These are phyloP conservation scores for Acer campestre DNA, from an alignment of 345 rosid genomes.

Conservation along the genomic window DNA sequence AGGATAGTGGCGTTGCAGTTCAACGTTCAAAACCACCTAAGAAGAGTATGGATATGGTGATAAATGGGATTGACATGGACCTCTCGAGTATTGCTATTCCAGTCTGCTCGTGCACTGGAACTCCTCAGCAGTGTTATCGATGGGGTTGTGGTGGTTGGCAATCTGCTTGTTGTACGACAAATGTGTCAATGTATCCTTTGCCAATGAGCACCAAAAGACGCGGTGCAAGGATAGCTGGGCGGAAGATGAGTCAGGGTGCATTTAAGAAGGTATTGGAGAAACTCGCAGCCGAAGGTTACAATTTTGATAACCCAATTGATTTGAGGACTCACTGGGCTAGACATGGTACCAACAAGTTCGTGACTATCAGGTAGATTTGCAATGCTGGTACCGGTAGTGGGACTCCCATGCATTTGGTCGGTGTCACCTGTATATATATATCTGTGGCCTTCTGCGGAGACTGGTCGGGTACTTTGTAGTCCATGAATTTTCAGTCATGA, in stretches of 20 bases:
- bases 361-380: conserved; percentile 86
- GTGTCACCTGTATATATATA: conserved; percentile 43
- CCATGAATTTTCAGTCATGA: conserved; percentile 37
- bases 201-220: conserved; percentile 97
- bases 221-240: conserved; percentile 94
- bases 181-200: conserved; percentile 86
- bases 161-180: conserved; percentile 92
- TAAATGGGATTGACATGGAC: conserved; percentile 88
- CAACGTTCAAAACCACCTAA: conserved; percentile 75
- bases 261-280: conserved; percentile 96
- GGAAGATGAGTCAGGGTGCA: conserved; percentile 99
- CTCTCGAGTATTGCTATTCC: conserved; percentile 85
- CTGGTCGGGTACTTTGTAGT: conserved; percentile 36
- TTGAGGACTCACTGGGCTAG: conserved; percentile 94
- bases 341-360: conserved; percentile 99
- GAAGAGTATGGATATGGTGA: conserved; percentile 77
- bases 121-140: conserved; percentile 90
- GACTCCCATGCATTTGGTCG: conserved; percentile 37
- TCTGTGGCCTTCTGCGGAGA: conserved; percentile 48
- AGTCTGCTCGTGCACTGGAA: conserved; percentile 94
- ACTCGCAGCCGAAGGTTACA: conserved; percentile 87
- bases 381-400: conserved; percentile 18
- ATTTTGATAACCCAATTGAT: conserved; percentile 79
- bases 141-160: conserved; percentile 99
- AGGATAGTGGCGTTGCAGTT: conserved; percentile 47